Conservation (phyloP, 2,329 filamentous ascomycete genomes). For the Cytospora mali region DNA sequence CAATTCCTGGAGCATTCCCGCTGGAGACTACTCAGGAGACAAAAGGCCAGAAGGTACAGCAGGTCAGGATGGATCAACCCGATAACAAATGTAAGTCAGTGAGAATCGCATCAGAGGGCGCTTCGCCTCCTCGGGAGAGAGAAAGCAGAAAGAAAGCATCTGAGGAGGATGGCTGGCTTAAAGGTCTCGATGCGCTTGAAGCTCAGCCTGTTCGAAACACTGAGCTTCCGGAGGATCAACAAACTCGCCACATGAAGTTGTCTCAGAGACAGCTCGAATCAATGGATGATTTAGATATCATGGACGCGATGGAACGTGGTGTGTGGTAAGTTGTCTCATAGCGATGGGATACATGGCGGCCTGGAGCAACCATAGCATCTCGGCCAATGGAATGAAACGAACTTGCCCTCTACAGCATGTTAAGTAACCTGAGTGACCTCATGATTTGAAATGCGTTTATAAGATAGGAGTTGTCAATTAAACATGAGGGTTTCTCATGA, state of each 20-base stretch:
- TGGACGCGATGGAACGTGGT: not conserved
- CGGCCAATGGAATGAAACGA: not conserved
- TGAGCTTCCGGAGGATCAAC: not conserved
- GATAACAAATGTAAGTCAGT: not conserved
- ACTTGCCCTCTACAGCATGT: not conserved
- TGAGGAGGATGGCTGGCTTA: not conserved
- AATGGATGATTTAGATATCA: not conserved
- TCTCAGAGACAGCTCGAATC: not conserved
- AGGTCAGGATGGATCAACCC: not conserved
- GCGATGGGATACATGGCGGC: not conserved
- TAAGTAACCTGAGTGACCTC: not conserved
- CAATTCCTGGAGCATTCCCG: not conserved
- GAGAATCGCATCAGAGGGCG: not conserved
- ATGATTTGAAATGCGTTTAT: not conserved
- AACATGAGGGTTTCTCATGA: no score
- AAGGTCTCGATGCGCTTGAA: not conserved
- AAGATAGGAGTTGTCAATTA: not conserved
- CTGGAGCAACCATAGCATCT: not conserved
- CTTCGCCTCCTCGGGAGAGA: not conserved
- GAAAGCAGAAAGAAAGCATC: no score
- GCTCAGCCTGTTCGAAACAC: not conserved
- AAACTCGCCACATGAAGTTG: not conserved
- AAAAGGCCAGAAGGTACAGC: not conserved
- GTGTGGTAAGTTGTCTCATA: not conserved
- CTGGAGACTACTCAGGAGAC: not conserved